Percentiles rank a stretch among this genome's conserved stretches.
Conservation (phyloP, 2,329 filamentous ascomycete species). For the Monosporascus cannonballus region DNA sequence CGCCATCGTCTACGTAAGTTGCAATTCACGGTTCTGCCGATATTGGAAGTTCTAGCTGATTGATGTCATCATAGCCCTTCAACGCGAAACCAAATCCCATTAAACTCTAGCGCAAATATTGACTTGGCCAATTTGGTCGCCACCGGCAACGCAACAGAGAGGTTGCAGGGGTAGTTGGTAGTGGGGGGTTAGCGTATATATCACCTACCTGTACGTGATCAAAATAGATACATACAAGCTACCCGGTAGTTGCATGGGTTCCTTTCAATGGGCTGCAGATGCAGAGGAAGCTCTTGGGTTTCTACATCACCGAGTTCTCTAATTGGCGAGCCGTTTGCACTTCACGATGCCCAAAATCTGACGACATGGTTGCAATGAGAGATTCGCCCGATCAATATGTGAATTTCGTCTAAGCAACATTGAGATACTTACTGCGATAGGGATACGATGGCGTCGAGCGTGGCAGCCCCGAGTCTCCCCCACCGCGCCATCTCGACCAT, state of each 20-base stretch:
- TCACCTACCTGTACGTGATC: no score
- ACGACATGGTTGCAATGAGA: background rate
- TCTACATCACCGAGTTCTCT: background rate
- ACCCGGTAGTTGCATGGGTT: no score
- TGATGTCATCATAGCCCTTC: background rate
- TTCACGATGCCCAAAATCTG: background rate
- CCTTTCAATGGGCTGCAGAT: background rate
- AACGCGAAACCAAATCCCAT: background rate
- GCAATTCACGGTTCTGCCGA: no score
- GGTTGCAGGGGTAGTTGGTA: background rate
- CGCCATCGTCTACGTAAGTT: no score
- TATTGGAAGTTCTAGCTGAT: no score
- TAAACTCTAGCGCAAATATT: constrained; percentile 16
- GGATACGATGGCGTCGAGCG: constrained; percentile 36
- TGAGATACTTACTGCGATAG: background rate
- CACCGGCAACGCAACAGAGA: constrained; percentile 21
- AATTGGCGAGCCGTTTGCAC: background rate
- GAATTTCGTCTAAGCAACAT: background rate
- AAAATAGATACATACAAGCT: no score
- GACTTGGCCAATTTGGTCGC: constrained; percentile 21
- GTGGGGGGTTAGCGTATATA: background rate
- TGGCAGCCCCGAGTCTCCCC: constrained; percentile 37
- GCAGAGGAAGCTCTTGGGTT: background rate
- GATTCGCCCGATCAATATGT: background rate
- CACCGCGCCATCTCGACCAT: constrained; percentile 56